phyloP scores from a whole-genome alignment of 2,329 filamentous ascomycete species.

The Fusarium chaquense region DNA sequence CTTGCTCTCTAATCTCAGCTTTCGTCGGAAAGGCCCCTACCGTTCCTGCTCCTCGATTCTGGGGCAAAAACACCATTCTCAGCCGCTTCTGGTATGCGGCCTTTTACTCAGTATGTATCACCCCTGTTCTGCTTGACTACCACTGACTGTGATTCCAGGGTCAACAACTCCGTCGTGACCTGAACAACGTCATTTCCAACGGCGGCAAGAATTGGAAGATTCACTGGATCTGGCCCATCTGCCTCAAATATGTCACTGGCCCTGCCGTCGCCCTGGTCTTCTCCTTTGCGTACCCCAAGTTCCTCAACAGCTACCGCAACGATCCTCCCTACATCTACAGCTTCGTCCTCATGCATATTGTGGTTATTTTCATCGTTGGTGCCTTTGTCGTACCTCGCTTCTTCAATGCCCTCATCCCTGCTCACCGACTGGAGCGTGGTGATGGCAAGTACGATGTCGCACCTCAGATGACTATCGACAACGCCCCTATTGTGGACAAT shows the following conservation, averaged over 20 bases:
- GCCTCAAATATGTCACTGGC: conserved; percentile 59
- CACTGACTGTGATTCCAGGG: conserved; percentile 54
- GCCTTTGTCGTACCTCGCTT: conserved; percentile 32
- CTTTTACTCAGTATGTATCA: conserved; percentile 63
- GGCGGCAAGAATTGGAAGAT: conserved; percentile 64
- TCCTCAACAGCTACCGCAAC: conserved; percentile 19
- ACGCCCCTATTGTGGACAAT: conserved; percentile 18
- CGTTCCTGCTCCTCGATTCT: conserved; percentile 56
- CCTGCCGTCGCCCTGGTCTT: conserved; percentile 61
- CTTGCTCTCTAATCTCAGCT: conserved; percentile 52
- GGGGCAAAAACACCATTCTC: conserved; percentile 53
- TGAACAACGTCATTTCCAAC: conserved; percentile 61
- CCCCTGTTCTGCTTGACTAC: fast-evolving
- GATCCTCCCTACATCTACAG: conserved; percentile 38
- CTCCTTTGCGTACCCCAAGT: conserved; percentile 59
- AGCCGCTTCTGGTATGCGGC: conserved; percentile 62
- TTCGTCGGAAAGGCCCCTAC: conserved; percentile 56
- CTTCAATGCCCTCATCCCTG: conserved; percentile 31
- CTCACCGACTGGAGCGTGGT: conserved; percentile 21
- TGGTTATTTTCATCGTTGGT: conserved; percentile 35
- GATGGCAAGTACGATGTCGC: conserved; percentile 40
- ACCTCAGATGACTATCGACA: conserved; percentile 34
- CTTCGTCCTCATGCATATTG: conserved; percentile 40
- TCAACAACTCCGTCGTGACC: conserved; percentile 64
- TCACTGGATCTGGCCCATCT: conserved; percentile 58